A percentile compares a stretch with the other conserved stretches of the same genome.
These are phyloP conservation scores for Pseudogymnoascus sp. DNA, from an alignment of 2,329 filamentous ascomycete genomes.

Conservation along the genomic window DNA sequence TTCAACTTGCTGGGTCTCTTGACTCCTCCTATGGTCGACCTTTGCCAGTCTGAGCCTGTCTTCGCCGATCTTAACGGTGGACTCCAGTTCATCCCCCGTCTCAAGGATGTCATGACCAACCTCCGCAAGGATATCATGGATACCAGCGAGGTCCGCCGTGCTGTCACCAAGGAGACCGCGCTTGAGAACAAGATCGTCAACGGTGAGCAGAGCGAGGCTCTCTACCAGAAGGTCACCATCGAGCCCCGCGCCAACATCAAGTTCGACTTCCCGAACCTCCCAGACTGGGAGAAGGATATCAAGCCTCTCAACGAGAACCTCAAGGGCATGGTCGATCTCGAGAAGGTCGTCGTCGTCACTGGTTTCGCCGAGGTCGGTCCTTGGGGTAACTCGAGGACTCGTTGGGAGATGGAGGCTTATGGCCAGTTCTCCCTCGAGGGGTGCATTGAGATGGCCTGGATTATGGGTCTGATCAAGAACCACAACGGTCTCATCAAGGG, in stretches of 20 bases:
- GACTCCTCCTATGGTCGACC: slow-evolving; percentile 86
- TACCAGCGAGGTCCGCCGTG: slow-evolving; percentile 85
- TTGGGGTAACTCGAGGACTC: slow-evolving; percentile 96
- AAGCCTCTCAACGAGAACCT: slow-evolving; percentile 81
- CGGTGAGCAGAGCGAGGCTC: slow-evolving; percentile 79
- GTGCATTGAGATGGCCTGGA: slow-evolving; percentile 98
- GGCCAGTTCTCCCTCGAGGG: slow-evolving; percentile 96
- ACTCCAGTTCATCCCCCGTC: slow-evolving; percentile 91
- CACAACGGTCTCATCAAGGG: slow-evolving; percentile 95
- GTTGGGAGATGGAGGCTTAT: slow-evolving; percentile 98
- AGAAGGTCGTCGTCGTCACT: slow-evolving; percentile 95
- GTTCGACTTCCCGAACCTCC: slow-evolving; percentile 85
- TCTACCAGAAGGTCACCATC: slow-evolving; percentile 91
- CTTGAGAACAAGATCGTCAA: slow-evolving; percentile 98
- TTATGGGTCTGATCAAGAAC: slow-evolving; percentile 99
- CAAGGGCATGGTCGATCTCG: slow-evolving; percentile 96
- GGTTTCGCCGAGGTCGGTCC: slow-evolving; percentile 94
- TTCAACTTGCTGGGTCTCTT: slow-evolving; percentile 97
- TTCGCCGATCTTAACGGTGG: slow-evolving; percentile 97
- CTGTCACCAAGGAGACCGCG: slow-evolving; percentile 89
- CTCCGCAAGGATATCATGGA: slow-evolving; percentile 92
- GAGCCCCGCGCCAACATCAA: slow-evolving; percentile 97
- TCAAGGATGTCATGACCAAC: slow-evolving; percentile 89
- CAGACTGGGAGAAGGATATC: slow-evolving; percentile 86
- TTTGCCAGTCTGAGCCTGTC: slow-evolving; percentile 91